Evolutionary conservation across 306 rosid genomes (phyloP), one percentile per base, ranked within the genome.

Genomic region (Dryas octopetala): DNA sequence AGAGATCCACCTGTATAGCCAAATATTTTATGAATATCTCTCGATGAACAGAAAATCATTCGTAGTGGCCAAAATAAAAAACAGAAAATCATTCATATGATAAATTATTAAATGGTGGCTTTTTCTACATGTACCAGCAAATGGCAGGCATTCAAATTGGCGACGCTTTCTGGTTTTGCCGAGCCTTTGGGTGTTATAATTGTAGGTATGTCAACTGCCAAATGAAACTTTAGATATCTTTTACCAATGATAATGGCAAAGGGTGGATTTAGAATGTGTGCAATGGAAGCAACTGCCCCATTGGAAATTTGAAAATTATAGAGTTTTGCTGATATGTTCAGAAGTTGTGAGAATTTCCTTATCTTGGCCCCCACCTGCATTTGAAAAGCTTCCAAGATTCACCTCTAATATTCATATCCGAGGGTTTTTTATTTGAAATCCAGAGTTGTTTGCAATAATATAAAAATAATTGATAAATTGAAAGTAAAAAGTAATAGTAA

Each of bases 131-230:
- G 41, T 81, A 68, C 66, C 86, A 95, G 97, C 80, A 95, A 92
- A 86, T 95, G 99, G 99, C 89, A 95, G 87, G 99, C 99, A 38
- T 95, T 95, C 92, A 95, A 95, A 84, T 84, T 89, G 83, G 97
- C 99, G 44, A 86, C 97, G 16, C 99, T 95, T 78, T 95, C 99
- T 73, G 99, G 99, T 83, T 83, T 95, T 43, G 97, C 99, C 1
- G 97, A 95, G 81, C 97, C 97, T 66, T 82, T 95, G 70, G 99
- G 97, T 71, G 97, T 95, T 74, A 73, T 92, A 83, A 88, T 95
- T 51, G 99, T 92, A 66, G 99, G 97, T 95, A 89, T 57, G 88
- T 73, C 11, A 82, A 76, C 66, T 70, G 73, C 12, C 28, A 43
- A 7, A 41, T 11, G 19, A 71, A 55, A 5, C 53, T 47, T 62